These are phyloP conservation scores for Stephania cephalantha DNA, from an alignment of 164 flowering plant species.

Conservation along the genomic window DNA sequence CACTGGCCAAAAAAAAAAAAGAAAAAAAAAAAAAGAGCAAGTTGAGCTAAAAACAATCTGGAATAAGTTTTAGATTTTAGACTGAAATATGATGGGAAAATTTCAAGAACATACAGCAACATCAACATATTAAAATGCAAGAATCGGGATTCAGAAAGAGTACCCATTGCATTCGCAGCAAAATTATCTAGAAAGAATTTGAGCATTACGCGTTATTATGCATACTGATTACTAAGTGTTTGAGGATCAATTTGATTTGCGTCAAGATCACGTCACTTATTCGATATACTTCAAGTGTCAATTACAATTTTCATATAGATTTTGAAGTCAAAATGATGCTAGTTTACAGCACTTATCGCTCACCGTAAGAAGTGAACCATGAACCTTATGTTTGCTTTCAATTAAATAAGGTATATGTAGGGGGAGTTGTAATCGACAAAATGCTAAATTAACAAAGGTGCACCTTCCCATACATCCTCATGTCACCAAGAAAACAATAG, in stretches of 20 bases:
- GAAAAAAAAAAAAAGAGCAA: constrained; percentile 5
- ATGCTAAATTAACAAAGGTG: no score
- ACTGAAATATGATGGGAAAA: not conserved
- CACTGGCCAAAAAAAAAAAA: constrained; percentile 49
- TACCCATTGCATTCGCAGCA: not conserved
- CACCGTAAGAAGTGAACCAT: not conserved
- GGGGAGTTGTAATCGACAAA: no score
- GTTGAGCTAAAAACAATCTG: not conserved
- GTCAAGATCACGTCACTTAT: not conserved
- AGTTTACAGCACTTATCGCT: not conserved
- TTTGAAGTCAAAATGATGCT: not conserved
- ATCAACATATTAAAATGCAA: not conserved
- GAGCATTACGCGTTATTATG: not conserved
- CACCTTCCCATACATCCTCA: no score
- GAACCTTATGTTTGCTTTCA: not conserved
- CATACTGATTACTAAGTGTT: not conserved
- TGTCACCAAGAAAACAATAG: no score
- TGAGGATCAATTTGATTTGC: not conserved
- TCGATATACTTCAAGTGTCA: not conserved
- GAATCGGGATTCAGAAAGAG: not conserved
- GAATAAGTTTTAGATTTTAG: not conserved
- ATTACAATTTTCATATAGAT: not conserved
- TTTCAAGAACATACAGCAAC: not conserved
- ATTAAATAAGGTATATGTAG: no score
- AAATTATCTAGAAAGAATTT: not conserved